Conservation (phyloP, 495 filamentous ascomycete genomes). For the Trichoderma asperelloides region DNA sequence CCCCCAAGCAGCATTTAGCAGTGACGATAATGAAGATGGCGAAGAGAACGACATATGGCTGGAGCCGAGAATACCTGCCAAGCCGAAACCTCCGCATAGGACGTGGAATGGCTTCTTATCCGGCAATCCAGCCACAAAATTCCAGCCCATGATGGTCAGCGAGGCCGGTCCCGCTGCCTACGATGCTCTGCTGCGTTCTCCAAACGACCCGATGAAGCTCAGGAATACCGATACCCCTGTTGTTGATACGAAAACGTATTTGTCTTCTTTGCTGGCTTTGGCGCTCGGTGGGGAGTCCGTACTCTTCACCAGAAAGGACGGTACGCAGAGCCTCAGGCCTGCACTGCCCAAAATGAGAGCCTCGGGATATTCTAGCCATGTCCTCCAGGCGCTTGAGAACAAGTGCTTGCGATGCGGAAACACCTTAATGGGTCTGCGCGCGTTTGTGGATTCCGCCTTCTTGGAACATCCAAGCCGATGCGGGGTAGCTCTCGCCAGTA, state of each 20-base stretch:
- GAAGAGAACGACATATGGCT: constrained; percentile 49
- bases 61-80: constrained; percentile 19
- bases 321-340: constrained; percentile 48
- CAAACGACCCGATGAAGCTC: constrained; percentile 21
- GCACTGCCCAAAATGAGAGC: constrained; percentile 47
- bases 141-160: constrained; percentile 55
- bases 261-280: constrained; percentile 57
- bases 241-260: constrained; percentile 40
- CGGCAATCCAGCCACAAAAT: constrained; percentile 26
- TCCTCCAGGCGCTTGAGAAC: constrained; percentile 47
- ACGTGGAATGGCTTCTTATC: constrained; percentile 68
- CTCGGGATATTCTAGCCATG: constrained; percentile 56
- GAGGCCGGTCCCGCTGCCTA: constrained; percentile 68
- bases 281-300: constrained; percentile 74
- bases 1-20: background rate
- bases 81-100: constrained; percentile 36
- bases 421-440: constrained; percentile 41
- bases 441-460: constrained; percentile 43
- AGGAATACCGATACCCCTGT: constrained; percentile 21
- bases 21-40: background rate
- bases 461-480: constrained; percentile 36
- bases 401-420: constrained; percentile 53
- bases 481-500: constrained; percentile 52
- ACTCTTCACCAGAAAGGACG: constrained; percentile 61
- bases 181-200: constrained; percentile 51